Evolutionary conservation across 2,329 filamentous ascomycete species (phyloP).

Genomic region (Fusarium aywerte): DNA sequence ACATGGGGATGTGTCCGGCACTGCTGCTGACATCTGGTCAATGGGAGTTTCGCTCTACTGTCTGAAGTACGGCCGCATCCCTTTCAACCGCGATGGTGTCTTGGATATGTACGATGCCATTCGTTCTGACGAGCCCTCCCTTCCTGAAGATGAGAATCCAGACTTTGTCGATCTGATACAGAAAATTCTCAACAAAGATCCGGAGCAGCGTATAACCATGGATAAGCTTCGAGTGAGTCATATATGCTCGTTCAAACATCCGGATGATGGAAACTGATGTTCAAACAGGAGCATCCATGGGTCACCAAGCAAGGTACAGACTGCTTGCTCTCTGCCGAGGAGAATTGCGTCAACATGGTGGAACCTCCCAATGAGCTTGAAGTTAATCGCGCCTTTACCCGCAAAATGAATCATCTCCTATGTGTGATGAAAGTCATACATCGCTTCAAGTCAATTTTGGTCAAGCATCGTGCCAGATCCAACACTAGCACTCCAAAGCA

Average conservation of each 20-base stretch:
- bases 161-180: constrained; percentile 79
- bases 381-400: constrained; percentile 89
- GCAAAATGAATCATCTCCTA: constrained; percentile 86
- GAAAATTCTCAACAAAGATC: constrained; percentile 84
- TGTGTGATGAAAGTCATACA: constrained; percentile 92
- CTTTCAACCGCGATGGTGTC: constrained; percentile 82
- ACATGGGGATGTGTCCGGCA: constrained; percentile 88
- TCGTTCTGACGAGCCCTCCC: constrained; percentile 71
- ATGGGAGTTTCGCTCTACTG: constrained; percentile 98
- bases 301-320: constrained; percentile 85
- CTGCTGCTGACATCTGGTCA: constrained; percentile 95
- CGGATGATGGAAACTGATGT: constrained; percentile 1
- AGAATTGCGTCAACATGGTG: constrained; percentile 85
- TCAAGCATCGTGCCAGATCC: constrained; percentile 36
- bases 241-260: not conserved
- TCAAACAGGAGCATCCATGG: constrained; percentile 84
- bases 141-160: constrained; percentile 72
- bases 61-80: constrained; percentile 86
- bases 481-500: constrained; percentile 21
- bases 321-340: constrained; percentile 79
- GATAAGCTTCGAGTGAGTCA: constrained; percentile 77
- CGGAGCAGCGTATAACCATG: constrained; percentile 85
- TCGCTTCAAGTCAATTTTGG: constrained; percentile 83
- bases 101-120: constrained; percentile 93
- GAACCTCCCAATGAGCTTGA: constrained; percentile 90